These are phyloP conservation scores for Trifolium pratense DNA, from an alignment of 306 rosid genomes.

Conservation along the genomic window DNA sequence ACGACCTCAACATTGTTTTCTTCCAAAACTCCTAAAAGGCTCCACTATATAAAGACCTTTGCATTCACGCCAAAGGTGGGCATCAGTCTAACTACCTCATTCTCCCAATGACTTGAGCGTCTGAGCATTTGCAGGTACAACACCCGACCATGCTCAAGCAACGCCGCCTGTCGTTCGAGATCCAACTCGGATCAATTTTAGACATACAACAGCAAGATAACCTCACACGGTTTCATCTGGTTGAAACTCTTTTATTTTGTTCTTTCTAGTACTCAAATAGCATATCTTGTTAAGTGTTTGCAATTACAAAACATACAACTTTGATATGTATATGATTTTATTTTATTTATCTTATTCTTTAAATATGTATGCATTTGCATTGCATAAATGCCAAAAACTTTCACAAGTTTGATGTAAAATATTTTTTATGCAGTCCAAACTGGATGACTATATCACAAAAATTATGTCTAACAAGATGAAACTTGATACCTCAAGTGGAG, in stretches of 20 bases:
- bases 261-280: too few relatives aligned
- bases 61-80: neutral
- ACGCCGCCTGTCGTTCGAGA: too few relatives aligned
- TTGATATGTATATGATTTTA: neutral
- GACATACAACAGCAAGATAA: too few relatives aligned
- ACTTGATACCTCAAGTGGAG: slow-evolving; percentile 68
- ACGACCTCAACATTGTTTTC: too few relatives aligned
- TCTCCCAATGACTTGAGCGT: neutral
- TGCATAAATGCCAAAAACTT: neutral
- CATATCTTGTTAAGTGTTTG: slow-evolving; percentile 1
- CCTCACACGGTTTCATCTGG: too few relatives aligned
- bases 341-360: too few relatives aligned
- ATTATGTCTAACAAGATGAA: neutral
- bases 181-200: too few relatives aligned
- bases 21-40: too few relatives aligned
- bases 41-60: neutral
- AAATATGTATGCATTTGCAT: neutral
- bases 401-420: neutral
- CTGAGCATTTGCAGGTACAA: neutral
- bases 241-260: too few relatives aligned
- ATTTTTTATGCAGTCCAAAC: neutral
- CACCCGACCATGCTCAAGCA: too few relatives aligned
- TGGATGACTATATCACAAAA: neutral
- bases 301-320: slow-evolving; percentile 12
- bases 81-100: neutral